Evolutionary conservation across 2,329 filamentous ascomycete species (phyloP).

Genomic region (Cladosporium halotolerans): DNA sequence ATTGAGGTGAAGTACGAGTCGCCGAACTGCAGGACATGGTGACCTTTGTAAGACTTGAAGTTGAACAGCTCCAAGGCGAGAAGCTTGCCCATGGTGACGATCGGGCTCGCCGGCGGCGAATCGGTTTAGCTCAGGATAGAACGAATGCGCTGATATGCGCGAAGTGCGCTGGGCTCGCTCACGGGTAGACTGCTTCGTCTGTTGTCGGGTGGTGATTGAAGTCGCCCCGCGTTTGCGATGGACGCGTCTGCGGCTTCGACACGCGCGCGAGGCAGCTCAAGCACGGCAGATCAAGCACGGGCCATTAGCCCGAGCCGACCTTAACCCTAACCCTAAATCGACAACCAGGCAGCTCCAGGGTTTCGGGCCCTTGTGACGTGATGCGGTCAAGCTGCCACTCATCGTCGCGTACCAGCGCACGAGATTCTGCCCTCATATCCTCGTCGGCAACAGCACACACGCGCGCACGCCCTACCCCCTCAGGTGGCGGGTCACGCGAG

Average conservation of each 20-base stretch:
- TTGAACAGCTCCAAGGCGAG: constrained; percentile 93
- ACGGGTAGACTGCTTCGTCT: too few species aligned
- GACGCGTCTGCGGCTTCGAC: neutral
- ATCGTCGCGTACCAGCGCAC: neutral
- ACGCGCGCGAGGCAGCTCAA: constrained; percentile 1
- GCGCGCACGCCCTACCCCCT: too few species aligned
- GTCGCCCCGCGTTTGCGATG: constrained; percentile 6
- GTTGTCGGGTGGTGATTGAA: neutral
- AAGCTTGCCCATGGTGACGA: constrained; percentile 80
- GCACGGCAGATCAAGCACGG: neutral
- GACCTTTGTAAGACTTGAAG: constrained; percentile 99
- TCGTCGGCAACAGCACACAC: too few species aligned
- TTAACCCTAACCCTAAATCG: too few species aligned
- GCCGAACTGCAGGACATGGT: constrained; percentile 88
- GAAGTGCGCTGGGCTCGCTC: neutral
- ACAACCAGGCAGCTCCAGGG: too few species aligned
- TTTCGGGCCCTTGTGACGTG: neutral
- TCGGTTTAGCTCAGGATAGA: too few species aligned
- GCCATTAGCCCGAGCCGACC: neutral
- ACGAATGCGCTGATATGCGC: neutral
- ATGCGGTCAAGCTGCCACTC: neutral
- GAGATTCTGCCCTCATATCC: too few species aligned
- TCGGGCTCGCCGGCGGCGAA: neutral
- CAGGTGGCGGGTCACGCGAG: too few species aligned
- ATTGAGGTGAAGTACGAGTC: constrained; percentile 99